Conservation (phyloP, 1,139 yeast species). For the Hansenula lynferdii region DNA sequence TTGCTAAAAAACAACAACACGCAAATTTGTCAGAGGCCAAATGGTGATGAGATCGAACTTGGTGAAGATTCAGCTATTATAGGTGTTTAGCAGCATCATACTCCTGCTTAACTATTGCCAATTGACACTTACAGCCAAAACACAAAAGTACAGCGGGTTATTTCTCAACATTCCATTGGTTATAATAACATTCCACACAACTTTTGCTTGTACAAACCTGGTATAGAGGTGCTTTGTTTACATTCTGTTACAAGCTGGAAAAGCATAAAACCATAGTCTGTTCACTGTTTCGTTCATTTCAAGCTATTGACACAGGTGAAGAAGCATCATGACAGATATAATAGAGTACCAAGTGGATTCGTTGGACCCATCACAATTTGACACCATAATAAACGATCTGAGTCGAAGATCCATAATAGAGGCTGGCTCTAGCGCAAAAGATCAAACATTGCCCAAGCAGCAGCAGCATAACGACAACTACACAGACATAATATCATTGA, state of each 20-base stretch:
- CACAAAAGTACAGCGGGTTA: not conserved
- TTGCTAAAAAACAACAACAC: too few species aligned
- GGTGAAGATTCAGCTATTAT: too few species aligned
- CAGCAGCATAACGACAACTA: not conserved
- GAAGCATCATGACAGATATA: constrained; percentile 1
- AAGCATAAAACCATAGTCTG: not conserved
- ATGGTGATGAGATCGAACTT: too few species aligned
- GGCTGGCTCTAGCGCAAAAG: too few species aligned
- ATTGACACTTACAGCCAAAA: too few species aligned
- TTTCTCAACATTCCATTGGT: not conserved
- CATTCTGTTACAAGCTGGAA: not conserved
- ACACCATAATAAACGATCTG: not conserved
- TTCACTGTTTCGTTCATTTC: not conserved
- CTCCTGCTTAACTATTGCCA: too few species aligned
- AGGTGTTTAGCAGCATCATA: too few species aligned
- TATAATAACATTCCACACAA: not conserved
- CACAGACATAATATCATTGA: constrained; percentile 42
- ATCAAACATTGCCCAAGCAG: not conserved
- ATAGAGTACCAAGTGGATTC: not conserved
- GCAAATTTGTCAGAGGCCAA: too few species aligned
- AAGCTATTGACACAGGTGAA: not conserved
- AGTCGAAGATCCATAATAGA: too few species aligned
- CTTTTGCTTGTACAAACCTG: not conserved
- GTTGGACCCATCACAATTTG: not conserved
- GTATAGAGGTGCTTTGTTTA: not conserved